Evolutionary conservation across 2,329 filamentous ascomycete species (phyloP).

Genomic region (Samsoniella hepiali): DNA sequence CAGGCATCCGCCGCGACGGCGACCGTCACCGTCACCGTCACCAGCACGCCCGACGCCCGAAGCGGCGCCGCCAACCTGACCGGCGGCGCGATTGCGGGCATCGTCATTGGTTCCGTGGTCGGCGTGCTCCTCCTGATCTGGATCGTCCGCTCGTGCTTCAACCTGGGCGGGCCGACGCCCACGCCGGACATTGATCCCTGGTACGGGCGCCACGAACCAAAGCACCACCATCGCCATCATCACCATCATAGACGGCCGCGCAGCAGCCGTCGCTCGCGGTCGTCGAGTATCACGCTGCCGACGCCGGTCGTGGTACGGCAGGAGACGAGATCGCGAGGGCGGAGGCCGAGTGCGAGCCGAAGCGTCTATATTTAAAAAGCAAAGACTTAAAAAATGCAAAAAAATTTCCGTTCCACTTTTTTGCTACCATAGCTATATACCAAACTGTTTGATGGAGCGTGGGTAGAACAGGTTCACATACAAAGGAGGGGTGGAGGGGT

Average conservation of each 20-base stretch:
- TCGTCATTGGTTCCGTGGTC: slow-evolving; percentile 47
- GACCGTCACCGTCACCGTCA: slow-evolving; percentile 33
- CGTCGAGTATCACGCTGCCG: slow-evolving; percentile 26
- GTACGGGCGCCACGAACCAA: slow-evolving; percentile 29
- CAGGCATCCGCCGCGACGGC: slow-evolving; percentile 19
- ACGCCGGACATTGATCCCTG: slow-evolving; percentile 31
- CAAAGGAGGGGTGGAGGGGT: no score
- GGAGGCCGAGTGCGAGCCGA: neutral
- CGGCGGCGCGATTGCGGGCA: slow-evolving; percentile 50
- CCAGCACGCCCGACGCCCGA: slow-evolving; percentile 22
- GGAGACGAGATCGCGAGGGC: slow-evolving; percentile 1
- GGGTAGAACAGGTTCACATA: no score
- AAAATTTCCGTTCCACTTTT: no score
- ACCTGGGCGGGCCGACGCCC: slow-evolving; percentile 37
- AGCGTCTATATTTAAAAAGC: neutral
- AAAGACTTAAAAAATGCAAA: no score
- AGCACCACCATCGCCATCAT: slow-evolving; percentile 21
- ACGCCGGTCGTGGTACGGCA: slow-evolving; percentile 23
- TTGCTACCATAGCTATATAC: no score
- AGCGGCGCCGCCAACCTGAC: slow-evolving; percentile 31
- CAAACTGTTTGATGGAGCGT: no score
- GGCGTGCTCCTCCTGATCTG: slow-evolving; percentile 46
- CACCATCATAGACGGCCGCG: slow-evolving; percentile 26
- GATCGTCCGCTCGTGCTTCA: slow-evolving; percentile 45
- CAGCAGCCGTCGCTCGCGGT: slow-evolving; percentile 23